Percentiles rank a stretch among this genome's conserved stretches.
Conservation (phyloP, 495 filamentous ascomycete species). For the Tuber brumale region DNA sequence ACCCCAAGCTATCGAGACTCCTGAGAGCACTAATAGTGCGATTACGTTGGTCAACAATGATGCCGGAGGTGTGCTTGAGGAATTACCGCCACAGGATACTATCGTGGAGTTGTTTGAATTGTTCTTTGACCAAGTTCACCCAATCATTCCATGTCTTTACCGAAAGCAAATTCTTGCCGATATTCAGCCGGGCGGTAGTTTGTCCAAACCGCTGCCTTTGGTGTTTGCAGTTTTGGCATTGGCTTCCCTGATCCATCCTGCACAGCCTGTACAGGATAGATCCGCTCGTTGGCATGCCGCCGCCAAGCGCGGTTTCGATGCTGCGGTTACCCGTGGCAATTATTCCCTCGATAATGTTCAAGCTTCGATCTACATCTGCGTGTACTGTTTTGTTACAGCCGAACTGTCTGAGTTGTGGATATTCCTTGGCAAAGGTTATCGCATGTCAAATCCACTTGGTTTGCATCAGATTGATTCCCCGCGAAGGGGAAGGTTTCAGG, state of each 20-base stretch:
- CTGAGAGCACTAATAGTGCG: conserved; percentile 8
- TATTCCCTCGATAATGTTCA: conserved; percentile 35
- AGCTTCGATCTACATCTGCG: conserved; percentile 37
- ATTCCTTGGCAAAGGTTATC: conserved; percentile 34
- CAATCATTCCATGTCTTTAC: conserved; percentile 38
- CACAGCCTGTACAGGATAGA: conserved; percentile 13
- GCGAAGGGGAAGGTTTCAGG: conserved; percentile 11
- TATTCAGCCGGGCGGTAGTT: conserved; percentile 17
- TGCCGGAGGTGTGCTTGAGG: conserved; percentile 8
- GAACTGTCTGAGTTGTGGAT: conserved; percentile 38
- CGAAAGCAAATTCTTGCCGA: conserved; percentile 27
- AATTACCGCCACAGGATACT: conserved; percentile 22
- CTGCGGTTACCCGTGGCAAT: conserved; percentile 24
- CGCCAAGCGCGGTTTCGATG: conserved; percentile 33
- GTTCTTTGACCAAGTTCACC: conserved; percentile 38
- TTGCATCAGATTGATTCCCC: conserved; percentile 38
- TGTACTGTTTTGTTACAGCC: conserved; percentile 30
- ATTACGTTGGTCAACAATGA: conserved; percentile 5
- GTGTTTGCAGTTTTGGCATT: conserved; percentile 33
- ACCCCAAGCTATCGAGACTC: background rate
- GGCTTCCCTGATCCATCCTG: conserved; percentile 33
- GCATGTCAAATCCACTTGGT: conserved; percentile 37
- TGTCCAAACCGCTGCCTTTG: conserved; percentile 28
- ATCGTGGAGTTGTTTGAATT: conserved; percentile 29
- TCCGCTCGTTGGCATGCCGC: conserved; percentile 27